Base-by-base conservation (phyloP, 495 filamentous ascomycete genomes). In the Penicillium coprophilum region DNA sequence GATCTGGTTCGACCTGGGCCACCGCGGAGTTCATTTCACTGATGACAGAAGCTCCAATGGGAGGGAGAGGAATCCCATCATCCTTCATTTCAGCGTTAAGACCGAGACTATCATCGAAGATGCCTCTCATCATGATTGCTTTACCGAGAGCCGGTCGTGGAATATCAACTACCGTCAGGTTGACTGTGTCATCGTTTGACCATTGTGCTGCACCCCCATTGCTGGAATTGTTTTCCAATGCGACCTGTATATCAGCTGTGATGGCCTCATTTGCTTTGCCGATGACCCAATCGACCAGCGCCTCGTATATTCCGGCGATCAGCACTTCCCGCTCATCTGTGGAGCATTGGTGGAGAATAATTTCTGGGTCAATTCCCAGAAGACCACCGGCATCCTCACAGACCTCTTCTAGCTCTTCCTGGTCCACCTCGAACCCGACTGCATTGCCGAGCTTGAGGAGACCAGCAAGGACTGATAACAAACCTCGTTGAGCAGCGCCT, bases 61-160 rank as follows among this genome's bases (percentile, higher is more conserved):
- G 45, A 1, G 76, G 76, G 17, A 93, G 79, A 28, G 87, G 78
- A 23, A 98, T 83, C 15, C 95, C 95, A 62, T 98, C 94, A 56
- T 91, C 85, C 67, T 91, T 94, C 93, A 98, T 97, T 71, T 98
- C 94, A 1, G 86, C 83, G 60, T 97, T 96, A 71, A 98, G 96
- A 46, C 94, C 94, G n/a, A 87, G 73, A 28, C 71, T 82, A 60
- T 97, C 94, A 62, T 98, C 92, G 65, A 98, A 97, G 31, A 97
- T 84, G 4, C 89, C 89, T 46, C 90, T 85, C 74, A 97, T 84
- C 6, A 89, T 84, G 11, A 92, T 72, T 2, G 95, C 94, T 67
- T 91, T 96, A 46, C 90, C 89, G 11, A 97, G 76, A 17, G 81
- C 83, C 39, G 87, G 84, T 58, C 85, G 81, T 2, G 94, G 92